Evolutionary conservation across 768 basidiomycete genomes (phyloP).

Genomic region (Dioszegia crocea): DNA sequence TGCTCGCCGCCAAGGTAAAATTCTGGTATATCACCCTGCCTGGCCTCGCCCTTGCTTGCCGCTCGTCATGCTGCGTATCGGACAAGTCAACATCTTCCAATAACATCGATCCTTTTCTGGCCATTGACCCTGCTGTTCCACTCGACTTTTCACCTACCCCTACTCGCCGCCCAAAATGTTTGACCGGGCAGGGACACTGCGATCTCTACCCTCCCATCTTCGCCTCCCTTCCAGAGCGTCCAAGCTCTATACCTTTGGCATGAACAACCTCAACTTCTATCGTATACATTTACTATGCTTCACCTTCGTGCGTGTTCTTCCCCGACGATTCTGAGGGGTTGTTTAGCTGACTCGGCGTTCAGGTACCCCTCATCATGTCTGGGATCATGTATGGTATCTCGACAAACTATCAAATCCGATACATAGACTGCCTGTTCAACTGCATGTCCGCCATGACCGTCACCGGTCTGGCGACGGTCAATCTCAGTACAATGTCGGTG

Average conservation of each 20-base stretch:
- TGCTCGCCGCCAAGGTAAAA: too few species aligned
- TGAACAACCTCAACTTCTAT: constrained; percentile 54
- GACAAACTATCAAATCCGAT: constrained; percentile 52
- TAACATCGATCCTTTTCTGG: too few species aligned
- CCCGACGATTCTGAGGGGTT: too few species aligned
- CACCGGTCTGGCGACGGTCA: constrained; percentile 49
- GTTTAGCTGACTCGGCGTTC: not conserved
- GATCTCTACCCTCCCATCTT: constrained; percentile 7
- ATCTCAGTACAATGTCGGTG: constrained; percentile 46
- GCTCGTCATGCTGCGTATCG: too few species aligned
- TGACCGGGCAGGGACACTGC: not conserved
- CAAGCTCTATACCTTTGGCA: constrained; percentile 10
- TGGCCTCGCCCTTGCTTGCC: too few species aligned
- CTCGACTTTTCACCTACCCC: not conserved
- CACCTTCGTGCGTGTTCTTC: not conserved
- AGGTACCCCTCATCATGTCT: constrained; percentile 71
- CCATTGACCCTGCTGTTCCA: too few species aligned
- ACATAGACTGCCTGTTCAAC: constrained; percentile 50
- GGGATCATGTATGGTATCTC: constrained; percentile 79
- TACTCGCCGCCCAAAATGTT: not conserved
- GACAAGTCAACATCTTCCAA: too few species aligned
- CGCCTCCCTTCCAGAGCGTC: constrained; percentile 3
- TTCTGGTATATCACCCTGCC: too few species aligned
- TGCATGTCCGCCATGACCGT: constrained; percentile 50
- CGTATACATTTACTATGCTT: constrained; percentile 54